Base-by-base conservation (phyloP, 192 early-diverging fungal species). In the Dispira simplex region DNA sequence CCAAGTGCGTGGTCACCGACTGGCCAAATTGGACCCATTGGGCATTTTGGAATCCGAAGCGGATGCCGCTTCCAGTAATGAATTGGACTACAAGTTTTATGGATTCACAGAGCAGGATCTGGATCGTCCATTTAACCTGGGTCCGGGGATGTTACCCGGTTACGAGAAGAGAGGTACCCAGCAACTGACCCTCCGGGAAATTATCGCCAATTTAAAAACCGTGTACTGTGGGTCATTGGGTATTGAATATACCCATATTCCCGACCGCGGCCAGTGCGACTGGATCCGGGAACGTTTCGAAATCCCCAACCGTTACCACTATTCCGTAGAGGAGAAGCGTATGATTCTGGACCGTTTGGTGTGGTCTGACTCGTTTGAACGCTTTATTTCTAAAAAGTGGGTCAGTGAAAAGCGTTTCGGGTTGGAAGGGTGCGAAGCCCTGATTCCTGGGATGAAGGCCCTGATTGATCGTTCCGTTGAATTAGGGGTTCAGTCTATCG, bases 361-460 rank as follows among this genome's bases (percentile, higher is more conserved):
- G 66, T 99, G 96, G 96, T 90, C 88, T 65, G 90, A 91, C 79
- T 85, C 85, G 52, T 98, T 99, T 75, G 96, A 99, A 69, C 82
- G 90, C 64, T 99, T 96, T 67, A 87, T 94, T 53, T 83, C 96
- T 18, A 88, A 86, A 47, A 99, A 99, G 79, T 99, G 91, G 78
- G 94, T 94, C 62, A 88, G 83, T 67, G 92, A 95, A 75, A 97
- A 97, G 85, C 81, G 96, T 51, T 99, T 99, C 66, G 96, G 96
- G 66, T 81, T 99, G 46, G 96, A 99, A 73, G 96, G 96, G 67
- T 90, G 91, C 73, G 96, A 99, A 74, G 79, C 83, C 71, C 81
- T 99, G 71, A 97, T 99, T 71, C 96, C 96, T 16, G 93, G 92
- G 47, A 94, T 99, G 90, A 96, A 99, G 75, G 87, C 89, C 63